Percentiles rank a stretch among this genome's conserved stretches.
These are phyloP conservation scores for Solanum medicagineum DNA, from an alignment of 257 asterid species.

Conservation along the genomic window DNA sequence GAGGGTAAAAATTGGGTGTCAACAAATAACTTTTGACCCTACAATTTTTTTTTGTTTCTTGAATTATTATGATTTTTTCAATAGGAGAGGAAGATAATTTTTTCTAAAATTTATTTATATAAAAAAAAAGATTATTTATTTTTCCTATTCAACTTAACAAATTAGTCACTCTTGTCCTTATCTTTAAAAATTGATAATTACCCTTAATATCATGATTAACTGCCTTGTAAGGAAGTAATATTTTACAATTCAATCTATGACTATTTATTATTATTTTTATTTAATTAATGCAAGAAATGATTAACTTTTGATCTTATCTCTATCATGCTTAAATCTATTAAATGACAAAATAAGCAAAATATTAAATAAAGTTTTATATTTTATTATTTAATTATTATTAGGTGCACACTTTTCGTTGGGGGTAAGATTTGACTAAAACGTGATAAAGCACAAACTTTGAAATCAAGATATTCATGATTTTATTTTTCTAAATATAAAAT, in stretches of 20 bases:
- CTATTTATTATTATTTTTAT: not conserved
- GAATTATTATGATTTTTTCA: too few relatives aligned
- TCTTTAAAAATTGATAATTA: not conserved
- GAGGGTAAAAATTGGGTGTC: too few relatives aligned
- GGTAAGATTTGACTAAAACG: constrained; percentile 3
- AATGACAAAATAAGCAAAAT: not conserved
- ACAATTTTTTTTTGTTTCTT: not conserved
- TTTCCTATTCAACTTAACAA: not conserved
- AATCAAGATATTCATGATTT: not conserved
- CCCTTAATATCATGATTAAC: not conserved
- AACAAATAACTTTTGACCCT: not conserved
- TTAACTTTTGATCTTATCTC: not conserved
- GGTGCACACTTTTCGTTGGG: constrained; percentile 1
- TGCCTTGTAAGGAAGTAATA: not conserved
- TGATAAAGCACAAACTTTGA: not conserved
- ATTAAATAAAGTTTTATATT: not conserved
- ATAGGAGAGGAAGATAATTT: not conserved
- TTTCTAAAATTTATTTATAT: not conserved
- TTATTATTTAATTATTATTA: not conserved
- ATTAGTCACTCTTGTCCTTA: not conserved
- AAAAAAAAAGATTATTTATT: too few relatives aligned
- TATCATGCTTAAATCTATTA: not conserved
- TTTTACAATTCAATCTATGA: not conserved
- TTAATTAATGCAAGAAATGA: not conserved
- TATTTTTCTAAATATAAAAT: not conserved